Evolutionary conservation across 2,329 filamentous ascomycete genomes (phyloP), one percentile per base, ranked within the genome.

Genomic region (Neonectria sp.): DNA sequence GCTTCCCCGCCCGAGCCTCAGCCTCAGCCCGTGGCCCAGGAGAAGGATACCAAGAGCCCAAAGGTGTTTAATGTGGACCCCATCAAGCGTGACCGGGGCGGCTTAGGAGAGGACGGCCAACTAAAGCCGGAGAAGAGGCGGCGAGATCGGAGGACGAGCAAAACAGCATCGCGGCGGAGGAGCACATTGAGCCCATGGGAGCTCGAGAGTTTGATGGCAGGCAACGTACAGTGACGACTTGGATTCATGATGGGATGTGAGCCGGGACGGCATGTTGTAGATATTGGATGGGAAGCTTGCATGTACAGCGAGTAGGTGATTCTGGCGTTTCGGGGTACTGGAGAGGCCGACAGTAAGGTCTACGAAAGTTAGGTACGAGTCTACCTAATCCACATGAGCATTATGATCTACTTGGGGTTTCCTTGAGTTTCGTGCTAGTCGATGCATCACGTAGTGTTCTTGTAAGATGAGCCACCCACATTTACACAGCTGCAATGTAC

Each of bases 161-260:
- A 83, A 82, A 83, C 79, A 9, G 85, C 89, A 3, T 91, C 87
- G 67, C 84, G 92, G 76, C 86, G 93, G 76, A 87, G 93, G 78
- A 94, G 92, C 75, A 95, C 93, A 24, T 82, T 95, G 35, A 94
- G 89, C 74, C 90, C 92, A 3, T 92, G 91, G 85, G 93, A 95
- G 80, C 80, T 95, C 76, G 88, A 93, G 80, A 89, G 86, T 51
- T 77, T 93, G 77, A 91, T 91, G 59, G 72, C 81, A 3, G 86
- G 86, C 6, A 75, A 73, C 75, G 65, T 89, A 85, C 65, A 86
- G 82, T 79, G 65, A 74, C 68, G 48, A 55, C 68, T 21, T 63
- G 63, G 67, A 35, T 61, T 65, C 48, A 70, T 72, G 61, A 72
- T 56, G 55, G 64, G 31, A 49, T 21, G 33, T 25, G 29, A 21